These are phyloP conservation scores for Rubia peregrina DNA, from an alignment of 305 asterid species.

Conservation along the genomic window DNA sequence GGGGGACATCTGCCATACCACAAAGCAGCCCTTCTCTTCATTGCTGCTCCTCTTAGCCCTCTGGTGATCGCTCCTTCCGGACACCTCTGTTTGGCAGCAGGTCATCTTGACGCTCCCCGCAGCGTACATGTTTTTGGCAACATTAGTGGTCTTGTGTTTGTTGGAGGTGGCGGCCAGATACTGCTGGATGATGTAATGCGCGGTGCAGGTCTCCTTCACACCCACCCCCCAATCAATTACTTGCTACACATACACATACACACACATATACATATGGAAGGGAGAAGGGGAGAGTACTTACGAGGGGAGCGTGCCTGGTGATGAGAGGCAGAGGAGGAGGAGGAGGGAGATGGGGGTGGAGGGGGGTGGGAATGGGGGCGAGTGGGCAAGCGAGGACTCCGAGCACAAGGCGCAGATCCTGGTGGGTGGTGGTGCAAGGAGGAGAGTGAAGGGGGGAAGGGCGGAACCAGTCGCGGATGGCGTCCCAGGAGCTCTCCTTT, in stretches of 20 bases:
- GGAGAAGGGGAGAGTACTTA: constrained; percentile 20
- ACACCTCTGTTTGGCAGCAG: constrained; percentile 65
- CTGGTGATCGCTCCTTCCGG: constrained; percentile 18
- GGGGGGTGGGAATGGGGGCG: constrained; percentile 54
- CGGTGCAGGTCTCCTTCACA: constrained; percentile 52
- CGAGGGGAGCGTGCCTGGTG: constrained; percentile 55
- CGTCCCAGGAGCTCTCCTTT: constrained; percentile 72
- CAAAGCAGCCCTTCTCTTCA: constrained; percentile 70
- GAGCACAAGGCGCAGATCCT: constrained; percentile 58
- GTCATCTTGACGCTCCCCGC: constrained; percentile 59
- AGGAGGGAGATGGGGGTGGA: constrained; percentile 26
- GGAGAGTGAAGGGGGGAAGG: constrained; percentile 8
- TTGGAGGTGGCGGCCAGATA: constrained; percentile 59
- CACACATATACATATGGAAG: too few relatives aligned
- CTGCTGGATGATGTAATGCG: constrained; percentile 63
- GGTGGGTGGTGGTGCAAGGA: constrained; percentile 20
- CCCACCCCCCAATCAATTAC: too few relatives aligned
- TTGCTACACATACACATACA: too few relatives aligned
- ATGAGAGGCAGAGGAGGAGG: constrained; percentile 25
- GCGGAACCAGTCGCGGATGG: constrained; percentile 64
- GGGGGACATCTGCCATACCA: constrained; percentile 75
- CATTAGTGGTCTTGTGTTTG: constrained; percentile 20
- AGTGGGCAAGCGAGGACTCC: constrained; percentile 82
- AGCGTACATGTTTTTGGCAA: constrained; percentile 57
- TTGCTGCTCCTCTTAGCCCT: constrained; percentile 34